A percentile compares a stretch with the other conserved stretches of the same genome.
phyloP scores from a whole-genome alignment of 2,329 filamentous ascomycete species.

The Myotisia sp. region DNA sequence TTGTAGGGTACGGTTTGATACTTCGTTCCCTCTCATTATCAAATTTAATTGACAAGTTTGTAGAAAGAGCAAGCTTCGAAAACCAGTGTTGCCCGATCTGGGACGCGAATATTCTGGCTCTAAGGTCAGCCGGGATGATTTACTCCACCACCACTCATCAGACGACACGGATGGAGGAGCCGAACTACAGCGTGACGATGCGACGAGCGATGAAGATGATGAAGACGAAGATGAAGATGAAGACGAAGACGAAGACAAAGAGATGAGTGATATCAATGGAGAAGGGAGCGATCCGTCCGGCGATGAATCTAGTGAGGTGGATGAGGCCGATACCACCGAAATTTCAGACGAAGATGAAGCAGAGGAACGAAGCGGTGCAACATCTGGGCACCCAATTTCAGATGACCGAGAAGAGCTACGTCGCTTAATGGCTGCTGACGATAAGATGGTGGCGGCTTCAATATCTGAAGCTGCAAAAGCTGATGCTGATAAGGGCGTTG shows the following conservation, averaged over 20 bases:
- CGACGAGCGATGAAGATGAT: conserved; percentile 23
- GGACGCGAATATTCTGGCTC: conserved; percentile 71
- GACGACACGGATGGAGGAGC: conserved; percentile 26
- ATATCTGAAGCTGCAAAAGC: conserved; percentile 54
- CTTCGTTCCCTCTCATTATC: conserved; percentile 3
- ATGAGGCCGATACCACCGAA: conserved; percentile 16
- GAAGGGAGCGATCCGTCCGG: conserved; percentile 14
- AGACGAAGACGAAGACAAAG: conserved; percentile 20
- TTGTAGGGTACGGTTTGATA: conserved; percentile 46
- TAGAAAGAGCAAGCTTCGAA: conserved; percentile 70
- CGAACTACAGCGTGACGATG: conserved; percentile 20
- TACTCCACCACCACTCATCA: conserved; percentile 37
- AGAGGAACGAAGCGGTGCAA: conserved; percentile 16
- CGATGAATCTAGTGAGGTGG: conserved; percentile 17
- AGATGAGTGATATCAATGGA: conserved; percentile 17
- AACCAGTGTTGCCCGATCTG: conserved; percentile 52
- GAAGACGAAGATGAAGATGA: conserved; percentile 21
- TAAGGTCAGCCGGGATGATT: conserved; percentile 54
- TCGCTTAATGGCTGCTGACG: conserved; percentile 53
- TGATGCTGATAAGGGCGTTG: conserved; percentile 71
- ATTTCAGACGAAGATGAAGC: conserved; percentile 15
- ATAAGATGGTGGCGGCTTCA: conserved; percentile 50
- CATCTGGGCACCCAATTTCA: conserved; percentile 14
- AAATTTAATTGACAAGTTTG: conserved; percentile 1
- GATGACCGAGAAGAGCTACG: conserved; percentile 46